Percentiles rank a stretch among this genome's conserved stretches.
Evolutionary conservation across 768 basidiomycete genomes (phyloP).

Genomic region (Serendipita sp.): DNA sequence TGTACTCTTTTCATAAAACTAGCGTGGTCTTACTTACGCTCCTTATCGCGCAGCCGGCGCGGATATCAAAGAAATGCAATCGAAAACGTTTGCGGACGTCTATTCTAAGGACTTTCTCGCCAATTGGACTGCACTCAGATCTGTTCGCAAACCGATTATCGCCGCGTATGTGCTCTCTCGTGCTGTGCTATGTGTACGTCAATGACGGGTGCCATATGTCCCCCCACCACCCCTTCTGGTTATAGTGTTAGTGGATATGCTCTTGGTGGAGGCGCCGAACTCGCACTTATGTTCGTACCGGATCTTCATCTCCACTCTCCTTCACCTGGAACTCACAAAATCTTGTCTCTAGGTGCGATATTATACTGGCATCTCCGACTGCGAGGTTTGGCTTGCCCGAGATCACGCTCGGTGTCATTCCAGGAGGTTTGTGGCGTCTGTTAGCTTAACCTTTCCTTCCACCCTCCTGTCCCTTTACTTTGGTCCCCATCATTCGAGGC

Average conservation of each 20-base stretch:
- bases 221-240: not conserved
- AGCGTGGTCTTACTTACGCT: not conserved
- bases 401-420: slow-evolving; percentile 88
- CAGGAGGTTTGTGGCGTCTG: slow-evolving; percentile 36
- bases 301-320: not conserved
- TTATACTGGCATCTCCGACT: slow-evolving; percentile 77
- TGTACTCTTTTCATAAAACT: not conserved
- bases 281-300: slow-evolving; percentile 62
- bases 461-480: not conserved
- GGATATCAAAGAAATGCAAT: slow-evolving; percentile 99
- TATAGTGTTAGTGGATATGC: slow-evolving; percentile 70
- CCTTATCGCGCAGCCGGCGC: slow-evolving; percentile 51
- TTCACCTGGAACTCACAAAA: not conserved
- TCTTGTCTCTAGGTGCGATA: slow-evolving; percentile 37
- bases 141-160: slow-evolving; percentile 80
- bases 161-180: slow-evolving; percentile 33
- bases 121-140: slow-evolving; percentile 57
- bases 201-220: not conserved
- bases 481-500: not conserved
- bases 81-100: slow-evolving; percentile 77
- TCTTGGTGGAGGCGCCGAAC: slow-evolving; percentile 87
- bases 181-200: not conserved
- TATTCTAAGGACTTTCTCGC: slow-evolving; percentile 72
- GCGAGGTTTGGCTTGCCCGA: slow-evolving; percentile 94
- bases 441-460: not conserved